Base-by-base conservation (phyloP, 1,284 basidiomycete species). In the Ganoderma lingzhi region DNA sequence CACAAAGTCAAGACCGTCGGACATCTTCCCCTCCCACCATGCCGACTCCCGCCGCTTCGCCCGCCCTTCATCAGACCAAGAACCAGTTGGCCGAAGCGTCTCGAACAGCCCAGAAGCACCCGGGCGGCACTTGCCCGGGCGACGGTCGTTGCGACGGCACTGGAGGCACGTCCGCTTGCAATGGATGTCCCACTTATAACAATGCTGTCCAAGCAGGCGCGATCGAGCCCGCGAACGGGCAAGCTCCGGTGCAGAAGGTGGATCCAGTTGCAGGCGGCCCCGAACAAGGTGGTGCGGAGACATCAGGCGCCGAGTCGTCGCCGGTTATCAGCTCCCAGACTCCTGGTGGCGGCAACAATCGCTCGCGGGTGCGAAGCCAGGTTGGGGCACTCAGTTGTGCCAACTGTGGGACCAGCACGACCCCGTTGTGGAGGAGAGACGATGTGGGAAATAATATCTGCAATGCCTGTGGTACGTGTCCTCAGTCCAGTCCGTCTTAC, bases 61-160 rank as follows among this genome's bases (percentile, higher is more conserved):
- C 80, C 14, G 69, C 74, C 19, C 73, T 73, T 23, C 71, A 70
- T 19, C 71, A 72, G 53, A 64, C 72, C 30, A 68, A 70, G 63
- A 67, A 67, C 45, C 66, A 68, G 39, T 60, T 67, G 30, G 62
- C 64, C 63, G 71, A 74, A 37, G 59, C 56, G 23, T 23, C 71
- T 44, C 65, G 73, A 68, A 74, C 80, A 44, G 68, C 76, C 63
- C 79, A 77, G 64, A 70, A 74, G 66, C 80, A 80, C 71, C 69
- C 71, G 62, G 84, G 85, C 62, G 94, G 96, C 62, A 96, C 96
- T 23, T 98, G 96, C 81, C 96, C 96, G 6, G 96, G 96, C 69
- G 96, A 97, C 82, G 96, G 96, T 48, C 89, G 94, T 74, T 98
- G 96, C 82, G 95, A 98, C 82, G 96, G 96, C 72, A 96, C 94